Evolutionary conservation across 2,329 filamentous ascomycete species (phyloP).

Genomic region (Paracorniculantispora psalliotae): DNA sequence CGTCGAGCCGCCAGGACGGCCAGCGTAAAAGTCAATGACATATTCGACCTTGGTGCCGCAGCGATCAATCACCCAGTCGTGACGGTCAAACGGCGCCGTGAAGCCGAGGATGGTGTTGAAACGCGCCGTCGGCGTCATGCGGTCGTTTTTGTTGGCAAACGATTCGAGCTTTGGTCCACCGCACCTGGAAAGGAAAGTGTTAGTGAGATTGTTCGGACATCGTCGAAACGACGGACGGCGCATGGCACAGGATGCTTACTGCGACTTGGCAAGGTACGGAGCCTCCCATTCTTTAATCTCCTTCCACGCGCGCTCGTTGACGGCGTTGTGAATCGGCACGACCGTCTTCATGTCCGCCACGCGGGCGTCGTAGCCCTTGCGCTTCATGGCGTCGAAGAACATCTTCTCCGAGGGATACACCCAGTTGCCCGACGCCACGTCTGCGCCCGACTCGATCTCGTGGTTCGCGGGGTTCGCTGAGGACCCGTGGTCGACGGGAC

Average conservation of each 20-base stretch:
- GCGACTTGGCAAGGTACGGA: constrained; percentile 53
- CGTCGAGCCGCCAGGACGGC: constrained; percentile 40
- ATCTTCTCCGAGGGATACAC: constrained; percentile 95
- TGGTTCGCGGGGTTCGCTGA: constrained; percentile 57
- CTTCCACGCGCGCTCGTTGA: constrained; percentile 93
- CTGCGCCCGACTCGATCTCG: constrained; percentile 71
- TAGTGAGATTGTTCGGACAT: neutral
- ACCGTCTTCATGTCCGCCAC: constrained; percentile 81
- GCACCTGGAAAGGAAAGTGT: constrained; percentile 28
- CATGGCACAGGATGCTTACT: constrained; percentile 38
- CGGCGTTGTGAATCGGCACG: constrained; percentile 95
- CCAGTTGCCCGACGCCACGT: constrained; percentile 76
- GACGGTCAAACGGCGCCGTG: constrained; percentile 84
- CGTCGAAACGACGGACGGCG: neutral
- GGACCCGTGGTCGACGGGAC: constrained; percentile 36
- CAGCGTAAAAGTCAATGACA: constrained; percentile 96
- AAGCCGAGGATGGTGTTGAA: constrained; percentile 85
- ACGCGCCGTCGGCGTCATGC: constrained; percentile 76
- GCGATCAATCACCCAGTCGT: constrained; percentile 95
- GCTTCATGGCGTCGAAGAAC: constrained; percentile 96
- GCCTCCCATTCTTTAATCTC: constrained; percentile 89
- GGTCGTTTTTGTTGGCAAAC: constrained; percentile 68
- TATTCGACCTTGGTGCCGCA: constrained; percentile 86
- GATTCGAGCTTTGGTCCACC: constrained; percentile 79
- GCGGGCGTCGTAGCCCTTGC: constrained; percentile 73